These are phyloP conservation scores for Phytophthora pisi DNA, from an alignment of 352 stramenopile species.

Conservation along the genomic window DNA sequence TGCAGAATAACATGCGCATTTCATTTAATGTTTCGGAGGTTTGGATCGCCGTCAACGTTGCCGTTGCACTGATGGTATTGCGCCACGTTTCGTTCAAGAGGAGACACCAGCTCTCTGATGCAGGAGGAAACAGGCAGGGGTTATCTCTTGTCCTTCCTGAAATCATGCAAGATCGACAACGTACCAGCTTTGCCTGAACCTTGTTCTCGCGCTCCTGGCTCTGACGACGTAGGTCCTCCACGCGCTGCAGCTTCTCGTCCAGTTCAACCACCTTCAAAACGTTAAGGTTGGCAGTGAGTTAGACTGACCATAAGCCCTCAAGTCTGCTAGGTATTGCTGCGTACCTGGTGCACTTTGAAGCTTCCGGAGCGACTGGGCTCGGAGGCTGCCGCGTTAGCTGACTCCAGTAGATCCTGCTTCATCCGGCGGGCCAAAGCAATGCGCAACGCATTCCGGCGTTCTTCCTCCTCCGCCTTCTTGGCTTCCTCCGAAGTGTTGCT, in stretches of 20 bases:
- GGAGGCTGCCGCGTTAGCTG: constrained; percentile 23
- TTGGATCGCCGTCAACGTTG: not conserved
- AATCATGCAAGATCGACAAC: not conserved
- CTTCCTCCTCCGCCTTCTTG: constrained; percentile 72
- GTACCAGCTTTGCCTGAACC: constrained; percentile 58
- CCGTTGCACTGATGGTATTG: not conserved
- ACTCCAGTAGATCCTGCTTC: constrained; percentile 81
- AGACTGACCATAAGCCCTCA: not conserved
- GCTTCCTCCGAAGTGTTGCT: constrained; percentile 57
- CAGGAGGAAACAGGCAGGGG: not conserved
- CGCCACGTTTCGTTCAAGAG: constrained; percentile 9
- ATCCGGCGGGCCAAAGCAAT: constrained; percentile 77
- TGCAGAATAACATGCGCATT: constrained; percentile 34
- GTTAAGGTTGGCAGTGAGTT: constrained; percentile 1
- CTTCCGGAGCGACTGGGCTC: constrained; percentile 27
- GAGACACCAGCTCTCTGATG: constrained; percentile 20
- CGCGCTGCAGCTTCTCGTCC: constrained; percentile 79
- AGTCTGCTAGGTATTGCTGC: constrained; percentile 4
- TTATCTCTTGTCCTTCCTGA: not conserved
- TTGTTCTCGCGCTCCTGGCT: constrained; percentile 70
- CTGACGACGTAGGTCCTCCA: constrained; percentile 70
- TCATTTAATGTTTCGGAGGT: constrained; percentile 7
- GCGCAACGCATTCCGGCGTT: constrained; percentile 69
- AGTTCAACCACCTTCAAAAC: constrained; percentile 59
- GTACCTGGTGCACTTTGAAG: constrained; percentile 68